phyloP scores from a whole-genome alignment of 495 filamentous ascomycete genomes.

The Tuber aestivum region DNA sequence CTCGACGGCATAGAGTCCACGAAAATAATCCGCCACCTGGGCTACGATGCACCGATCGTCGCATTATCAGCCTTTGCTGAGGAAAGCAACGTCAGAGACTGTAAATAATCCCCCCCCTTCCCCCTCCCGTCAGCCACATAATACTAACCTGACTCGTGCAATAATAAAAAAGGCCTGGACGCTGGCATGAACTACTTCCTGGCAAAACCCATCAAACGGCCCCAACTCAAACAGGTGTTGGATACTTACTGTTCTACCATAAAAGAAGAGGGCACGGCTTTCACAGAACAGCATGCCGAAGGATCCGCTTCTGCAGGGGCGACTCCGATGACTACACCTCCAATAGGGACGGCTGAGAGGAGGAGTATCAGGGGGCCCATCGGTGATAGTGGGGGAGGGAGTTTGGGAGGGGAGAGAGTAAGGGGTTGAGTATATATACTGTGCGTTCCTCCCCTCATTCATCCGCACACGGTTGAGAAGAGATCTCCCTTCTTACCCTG shows the following conservation, averaged over 20 bases:
- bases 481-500: conserved; percentile 13
- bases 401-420: conserved; percentile 2
- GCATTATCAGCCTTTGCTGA: conserved; percentile 86
- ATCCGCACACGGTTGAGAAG: background rate
- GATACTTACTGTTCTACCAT: conserved; percentile 56
- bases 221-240: conserved; percentile 77
- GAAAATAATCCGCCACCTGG: conserved; percentile 76
- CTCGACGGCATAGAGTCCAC: conserved; percentile 84
- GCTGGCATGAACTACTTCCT: conserved; percentile 52
- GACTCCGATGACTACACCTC: background rate
- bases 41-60: conserved; percentile 83
- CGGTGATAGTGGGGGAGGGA: conserved; percentile 24
- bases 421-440: conserved; percentile 21
- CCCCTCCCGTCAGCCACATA: conserved; percentile 63
- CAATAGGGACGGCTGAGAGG: background rate
- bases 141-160: conserved; percentile 20
- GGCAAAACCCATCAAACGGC: conserved; percentile 76
- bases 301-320: background rate
- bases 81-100: conserved; percentile 80
- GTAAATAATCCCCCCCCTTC: conserved; percentile 60
- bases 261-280: conserved; percentile 46
- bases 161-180: conserved; percentile 34
- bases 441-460: conserved; percentile 23
- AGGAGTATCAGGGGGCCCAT: background rate
- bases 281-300: background rate